phyloP scores from a whole-genome alignment of 495 filamentous ascomycete species.

The Penicillium cosmopolitanum region DNA sequence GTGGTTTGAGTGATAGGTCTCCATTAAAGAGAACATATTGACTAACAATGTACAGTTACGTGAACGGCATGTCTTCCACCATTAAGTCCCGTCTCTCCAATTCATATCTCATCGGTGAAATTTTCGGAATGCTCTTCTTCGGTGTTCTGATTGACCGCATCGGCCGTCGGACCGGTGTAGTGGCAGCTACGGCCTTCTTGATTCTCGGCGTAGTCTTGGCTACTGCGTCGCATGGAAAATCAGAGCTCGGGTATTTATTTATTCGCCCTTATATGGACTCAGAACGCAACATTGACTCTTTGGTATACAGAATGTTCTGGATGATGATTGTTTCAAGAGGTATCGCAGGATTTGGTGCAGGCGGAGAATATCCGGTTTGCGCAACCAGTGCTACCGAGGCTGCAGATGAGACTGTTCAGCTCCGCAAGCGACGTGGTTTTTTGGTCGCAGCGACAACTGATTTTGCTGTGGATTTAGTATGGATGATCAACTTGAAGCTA shows the following conservation, averaged over 20 bases:
- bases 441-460: slow-evolving; percentile 38
- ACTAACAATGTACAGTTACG: slow-evolving; percentile 23
- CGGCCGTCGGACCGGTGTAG: slow-evolving; percentile 33
- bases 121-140: slow-evolving; percentile 43
- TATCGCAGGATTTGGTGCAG: slow-evolving; percentile 55
- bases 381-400: slow-evolving; percentile 50
- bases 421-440: slow-evolving; percentile 35
- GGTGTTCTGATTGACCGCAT: slow-evolving; percentile 35
- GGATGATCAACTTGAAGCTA: too few relatives aligned
- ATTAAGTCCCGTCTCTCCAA: slow-evolving; percentile 40
- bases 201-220: slow-evolving; percentile 35
- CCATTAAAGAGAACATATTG: too few relatives aligned
- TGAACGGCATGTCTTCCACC: slow-evolving; percentile 34
- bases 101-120: slow-evolving; percentile 39
- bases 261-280: too few relatives aligned
- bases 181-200: slow-evolving; percentile 31
- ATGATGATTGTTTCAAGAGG: slow-evolving; percentile 59
- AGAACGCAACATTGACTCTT: neutral
- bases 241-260: slow-evolving; percentile 28
- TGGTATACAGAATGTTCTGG: slow-evolving; percentile 51
- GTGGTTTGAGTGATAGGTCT: too few relatives aligned
- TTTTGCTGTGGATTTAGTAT: slow-evolving; percentile 36
- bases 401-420: slow-evolving; percentile 42
- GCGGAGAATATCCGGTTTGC: slow-evolving; percentile 53
- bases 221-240: slow-evolving; percentile 34